Evolutionary conservation across 108 stramenopile genomes (phyloP).

Genomic region (Cyclotella sp.): DNA sequence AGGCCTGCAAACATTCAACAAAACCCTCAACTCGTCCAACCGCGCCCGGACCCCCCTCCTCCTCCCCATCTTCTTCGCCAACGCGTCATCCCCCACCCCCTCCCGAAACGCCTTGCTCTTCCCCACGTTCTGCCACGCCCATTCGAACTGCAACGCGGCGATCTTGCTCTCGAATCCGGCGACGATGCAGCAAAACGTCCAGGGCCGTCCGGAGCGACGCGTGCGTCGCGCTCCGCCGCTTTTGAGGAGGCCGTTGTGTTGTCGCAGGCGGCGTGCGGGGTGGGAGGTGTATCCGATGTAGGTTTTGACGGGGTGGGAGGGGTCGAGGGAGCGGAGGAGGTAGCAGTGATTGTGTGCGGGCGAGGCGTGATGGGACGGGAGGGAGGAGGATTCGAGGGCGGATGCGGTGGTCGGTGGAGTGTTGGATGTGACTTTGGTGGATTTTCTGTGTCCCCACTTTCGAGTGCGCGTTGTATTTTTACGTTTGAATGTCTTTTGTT

Average conservation of each 20-base stretch:
- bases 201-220: constrained; percentile 69
- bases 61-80: constrained; percentile 51
- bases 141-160: constrained; percentile 81
- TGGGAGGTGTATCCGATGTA: constrained; percentile 63
- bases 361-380: neutral
- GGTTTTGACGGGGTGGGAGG: constrained; percentile 52
- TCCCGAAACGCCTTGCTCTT: constrained; percentile 60
- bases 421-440: neutral
- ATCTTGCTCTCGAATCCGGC: constrained; percentile 70
- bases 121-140: constrained; percentile 82
- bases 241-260: constrained; percentile 81
- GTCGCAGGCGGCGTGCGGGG: constrained; percentile 67
- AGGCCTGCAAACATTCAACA: constrained; percentile 39
- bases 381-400: neutral
- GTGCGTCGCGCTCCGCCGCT: constrained; percentile 73
- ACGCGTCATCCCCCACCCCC: constrained; percentile 54
- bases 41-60: constrained; percentile 37
- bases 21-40: constrained; percentile 50
- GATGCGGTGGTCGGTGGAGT: too few relatives aligned
- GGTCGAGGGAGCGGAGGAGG: constrained; percentile 60
- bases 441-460: neutral
- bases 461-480: neutral
- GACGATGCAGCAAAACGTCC: constrained; percentile 66
- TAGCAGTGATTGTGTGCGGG: constrained; percentile 50
- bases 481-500: neutral